Evolutionary conservation across 345 rosid genomes (phyloP), one percentile per base, ranked within the genome.

Genomic region (Eucalyptus sp.): DNA sequence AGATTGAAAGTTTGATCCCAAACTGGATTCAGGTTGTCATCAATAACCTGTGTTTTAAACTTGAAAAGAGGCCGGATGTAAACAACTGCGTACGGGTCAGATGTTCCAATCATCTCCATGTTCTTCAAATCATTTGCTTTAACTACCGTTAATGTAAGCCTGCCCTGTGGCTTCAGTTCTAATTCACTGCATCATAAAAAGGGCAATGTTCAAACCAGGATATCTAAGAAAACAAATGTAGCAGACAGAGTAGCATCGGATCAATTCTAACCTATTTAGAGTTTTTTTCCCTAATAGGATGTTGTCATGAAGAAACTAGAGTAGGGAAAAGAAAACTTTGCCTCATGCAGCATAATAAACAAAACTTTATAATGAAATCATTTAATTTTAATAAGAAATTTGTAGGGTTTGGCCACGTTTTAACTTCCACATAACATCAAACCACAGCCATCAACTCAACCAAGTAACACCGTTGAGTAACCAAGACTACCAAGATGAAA

Each of bases 101-200:
- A 97, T 94, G 96, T 97, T 88, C 99, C 99, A 86, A 98, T 94
- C 96, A 98, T 90, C 91, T 98, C 99, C 98, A 94, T 95, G 92
- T 98, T 97, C 96, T 98, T 98, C 95, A 98, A 92, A 90, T 94
- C 95, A 89, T 91, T 98, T 87, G 97, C 99, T 91, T 92, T 96
- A 87, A 92, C 91, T 71, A 98, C 91, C 3, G 95, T 97, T 87
- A 96, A 95, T 6, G 88, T 88, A 88, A 97, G 95, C 93, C 93
- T 94, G 90, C 99, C 99, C 89, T 98, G 97, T 37, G 99, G 99
- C 92, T 97, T 97, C 79, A 98, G 99, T 93, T 97, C 99, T 44
- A 98, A 89, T 49, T 98, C 99, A 92, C 99, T 98, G 95, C 91
- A 92, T 56, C 41, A 90, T 83, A 86, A 33, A 79, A 15, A 86